Evolutionary conservation across 345 rosid genomes (phyloP).

Genomic region (Salix caprea): DNA sequence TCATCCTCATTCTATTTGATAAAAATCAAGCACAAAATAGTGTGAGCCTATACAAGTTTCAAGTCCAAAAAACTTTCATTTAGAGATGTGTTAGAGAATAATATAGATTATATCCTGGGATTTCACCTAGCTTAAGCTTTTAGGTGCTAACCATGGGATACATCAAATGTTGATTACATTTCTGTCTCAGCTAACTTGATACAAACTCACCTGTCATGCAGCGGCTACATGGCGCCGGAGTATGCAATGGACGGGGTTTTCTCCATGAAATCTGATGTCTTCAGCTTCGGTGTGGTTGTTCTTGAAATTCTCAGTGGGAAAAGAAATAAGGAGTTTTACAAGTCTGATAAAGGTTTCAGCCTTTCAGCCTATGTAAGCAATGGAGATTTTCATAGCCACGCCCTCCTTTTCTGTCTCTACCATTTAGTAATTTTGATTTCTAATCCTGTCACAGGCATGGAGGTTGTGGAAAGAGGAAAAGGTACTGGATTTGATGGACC

Average conservation of each 20-base stretch:
- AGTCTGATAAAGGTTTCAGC: constrained; percentile 1
- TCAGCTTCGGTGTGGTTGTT: constrained; percentile 32
- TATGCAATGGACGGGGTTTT: constrained; percentile 26
- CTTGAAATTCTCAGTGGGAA: constrained; percentile 32
- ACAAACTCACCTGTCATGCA: background rate
- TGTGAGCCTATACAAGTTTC: too few species aligned
- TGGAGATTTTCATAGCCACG: background rate
- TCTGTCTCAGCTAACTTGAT: background rate
- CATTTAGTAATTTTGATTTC: background rate
- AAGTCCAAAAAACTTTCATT: too few species aligned
- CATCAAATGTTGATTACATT: background rate
- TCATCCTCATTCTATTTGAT: too few species aligned
- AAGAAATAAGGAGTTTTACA: constrained; percentile 17
- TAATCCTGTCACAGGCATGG: constrained; percentile 11
- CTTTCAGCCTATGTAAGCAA: constrained; percentile 22
- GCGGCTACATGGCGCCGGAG: constrained; percentile 30
- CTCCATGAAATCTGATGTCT: constrained; percentile 30
- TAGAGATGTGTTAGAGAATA: too few species aligned
- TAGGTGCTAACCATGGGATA: background rate
- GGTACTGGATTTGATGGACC: constrained; percentile 16
- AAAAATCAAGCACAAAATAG: too few species aligned
- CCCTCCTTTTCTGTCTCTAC: background rate
- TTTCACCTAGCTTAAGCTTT: too few species aligned
- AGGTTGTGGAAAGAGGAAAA: constrained; percentile 17
- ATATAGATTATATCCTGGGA: too few species aligned